Percentiles rank a stretch among this genome's conserved stretches.
phyloP scores from a whole-genome alignment of 139 green algal genomes.

The Closterium sp. region DNA sequence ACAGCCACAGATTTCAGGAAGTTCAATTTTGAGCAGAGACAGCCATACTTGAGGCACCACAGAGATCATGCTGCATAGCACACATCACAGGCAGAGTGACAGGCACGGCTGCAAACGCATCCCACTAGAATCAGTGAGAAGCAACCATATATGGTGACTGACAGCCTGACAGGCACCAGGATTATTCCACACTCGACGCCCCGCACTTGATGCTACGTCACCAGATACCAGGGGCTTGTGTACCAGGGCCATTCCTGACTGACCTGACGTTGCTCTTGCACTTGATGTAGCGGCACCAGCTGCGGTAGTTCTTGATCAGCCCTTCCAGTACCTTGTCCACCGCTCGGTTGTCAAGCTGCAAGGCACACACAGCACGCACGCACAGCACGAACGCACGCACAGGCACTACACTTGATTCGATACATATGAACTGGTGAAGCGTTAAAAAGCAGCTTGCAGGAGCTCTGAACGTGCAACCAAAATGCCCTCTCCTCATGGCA shows the following conservation, averaged over 20 bases:
- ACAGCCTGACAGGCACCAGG: too few species aligned
- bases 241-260: not conserved
- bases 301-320: conserved; percentile 22
- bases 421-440: too few species aligned
- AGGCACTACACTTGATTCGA: too few species aligned
- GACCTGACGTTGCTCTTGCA: not conserved
- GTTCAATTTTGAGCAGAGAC: not conserved
- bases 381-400: not conserved
- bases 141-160: too few species aligned
- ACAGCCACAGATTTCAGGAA: not conserved
- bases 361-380: not conserved
- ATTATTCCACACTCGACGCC: too few species aligned
- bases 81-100: not conserved
- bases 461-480: too few species aligned
- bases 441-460: too few species aligned
- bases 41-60: not conserved
- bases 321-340: conserved; percentile 6
- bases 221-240: too few species aligned
- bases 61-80: not conserved
- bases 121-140: too few species aligned
- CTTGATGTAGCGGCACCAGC: conserved; percentile 15
- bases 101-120: too few species aligned
- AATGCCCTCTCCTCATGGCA: too few species aligned
- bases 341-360: conserved; percentile 9
- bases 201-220: too few species aligned